Evolutionary conservation across 2,329 filamentous ascomycete species (phyloP), one percentile per base, ranked within the genome.

Genomic region (Aspergillus unguis): DNA sequence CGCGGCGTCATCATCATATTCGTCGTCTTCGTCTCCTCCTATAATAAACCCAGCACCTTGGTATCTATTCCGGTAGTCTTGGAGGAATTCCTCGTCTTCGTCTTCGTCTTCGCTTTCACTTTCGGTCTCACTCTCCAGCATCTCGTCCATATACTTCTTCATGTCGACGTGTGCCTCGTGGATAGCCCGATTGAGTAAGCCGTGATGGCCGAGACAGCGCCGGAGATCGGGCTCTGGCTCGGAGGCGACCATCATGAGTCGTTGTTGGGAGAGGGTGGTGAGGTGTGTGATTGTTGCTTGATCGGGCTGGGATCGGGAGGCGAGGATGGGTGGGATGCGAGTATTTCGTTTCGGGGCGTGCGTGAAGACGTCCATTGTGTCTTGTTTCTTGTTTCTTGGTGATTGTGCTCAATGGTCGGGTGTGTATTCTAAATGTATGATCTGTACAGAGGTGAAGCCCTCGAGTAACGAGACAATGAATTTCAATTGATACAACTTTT

Each of bases 181-280:
- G 26, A 62, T 53, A 2, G 61, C 61, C 2, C 53, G 56, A 3
- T 52, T 53, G 7, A 62, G 54, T 17, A 63, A 47, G 3, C 47
- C 40, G 23, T 61, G 54, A 36, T 64, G 62, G 41, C 56, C 59
- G 5, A 63, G 37, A 28, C 62, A 64, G n/a, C 60, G 60, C n/a
- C 62, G 62, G 8, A 64, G 54, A 44, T 64, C 56, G 4, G 62
- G 62, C 26, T 55, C 58, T n/a, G 53, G 48, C 2, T 52, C 43
- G 2, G 55, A 38, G 5, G 48, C 11, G 37, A 62, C 59, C 23
- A 52, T 38, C 10, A 54, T 43, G 3, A 64, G 59, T 26, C 62
- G 60, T 25, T 55, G 41, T 25, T 55, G 54, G 3, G 62, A 64
- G 28, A 64, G 43, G 6, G 44, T 29, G 17, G 52, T 59, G 23